Evolutionary conservation across 768 basidiomycete species (phyloP), one percentile per base, ranked within the genome.

Genomic region (Tremella yokohamensis): DNA sequence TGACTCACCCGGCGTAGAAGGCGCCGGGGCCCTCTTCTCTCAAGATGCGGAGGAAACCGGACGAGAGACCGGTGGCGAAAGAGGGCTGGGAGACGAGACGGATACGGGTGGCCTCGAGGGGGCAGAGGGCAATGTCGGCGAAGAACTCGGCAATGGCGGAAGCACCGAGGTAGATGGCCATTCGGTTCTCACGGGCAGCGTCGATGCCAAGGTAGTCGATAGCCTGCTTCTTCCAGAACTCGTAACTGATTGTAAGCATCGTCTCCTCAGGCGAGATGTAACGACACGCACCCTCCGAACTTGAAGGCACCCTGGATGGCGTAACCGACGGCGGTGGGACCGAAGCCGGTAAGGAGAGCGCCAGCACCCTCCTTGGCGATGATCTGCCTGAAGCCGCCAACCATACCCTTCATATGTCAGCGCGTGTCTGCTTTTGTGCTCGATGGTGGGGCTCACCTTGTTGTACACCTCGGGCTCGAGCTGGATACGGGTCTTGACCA

Each of bases 401-500:
- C 81, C 68, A 99, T 83, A 13, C 92, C 89, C 64, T 84, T 79
- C 15, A 40, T 39, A 19, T 13, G 40, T 61, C 44, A 60, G 44
- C 26, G 42, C n/a, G 11, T 26, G 26, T 1, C 24, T 15, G 15
- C 45, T 37, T 48, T 12, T 26, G 15, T 16, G n/a, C 19, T 25
- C 39, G 48, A 44, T 15, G 11, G 18, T 3, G 26, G 19, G 2
- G 11, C 70, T 64, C 48, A 76, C 74, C 63, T 65, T 68, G 75
- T 76, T 76, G 75, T 76, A 76, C 20, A 76, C 70, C 68, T 76
- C 75, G 62, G 75, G 75, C 77, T 89, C 88, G 26, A 99, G 82
- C 75, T 99, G 96, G 87, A 98, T 94, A 40, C 96, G 87, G 29
- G 96, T 99, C 81, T 99, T 97, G 74, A 97, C 90, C 73, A 94